Conservation (phyloP, 257 asterid species). For the Solanum chmielewskii region DNA sequence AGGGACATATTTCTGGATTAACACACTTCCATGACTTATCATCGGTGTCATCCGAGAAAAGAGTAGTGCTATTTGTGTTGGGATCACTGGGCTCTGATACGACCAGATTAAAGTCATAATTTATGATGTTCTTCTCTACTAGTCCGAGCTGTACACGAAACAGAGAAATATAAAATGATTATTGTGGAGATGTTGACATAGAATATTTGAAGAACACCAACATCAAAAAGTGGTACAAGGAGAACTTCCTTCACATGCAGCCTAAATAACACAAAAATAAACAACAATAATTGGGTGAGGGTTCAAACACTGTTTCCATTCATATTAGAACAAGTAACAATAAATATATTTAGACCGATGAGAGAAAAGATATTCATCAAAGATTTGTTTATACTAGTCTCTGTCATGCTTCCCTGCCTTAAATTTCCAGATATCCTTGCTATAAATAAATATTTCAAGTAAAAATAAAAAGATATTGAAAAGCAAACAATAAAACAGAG, state of each 20-base stretch:
- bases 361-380: background rate
- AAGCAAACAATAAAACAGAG: background rate
- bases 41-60: constrained; percentile 90
- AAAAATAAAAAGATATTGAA: background rate
- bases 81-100: constrained; percentile 87
- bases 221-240: background rate
- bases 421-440: background rate
- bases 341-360: background rate
- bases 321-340: background rate
- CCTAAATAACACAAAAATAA: background rate
- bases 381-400: background rate
- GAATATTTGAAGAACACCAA: background rate
- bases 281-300: background rate
- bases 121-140: constrained; percentile 65
- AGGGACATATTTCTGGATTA: constrained; percentile 44
- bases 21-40: constrained; percentile 49
- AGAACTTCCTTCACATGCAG: background rate
- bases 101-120: constrained; percentile 1
- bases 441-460: background rate
- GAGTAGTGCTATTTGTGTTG: constrained; percentile 83
- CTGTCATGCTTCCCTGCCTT: background rate
- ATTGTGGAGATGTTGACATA: background rate
- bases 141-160: constrained; percentile 67
- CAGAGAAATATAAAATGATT: constrained; percentile 1
- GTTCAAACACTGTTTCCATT: background rate